Conservation (phyloP, 1,284 basidiomycete species). For the Blastosporella zonata region DNA sequence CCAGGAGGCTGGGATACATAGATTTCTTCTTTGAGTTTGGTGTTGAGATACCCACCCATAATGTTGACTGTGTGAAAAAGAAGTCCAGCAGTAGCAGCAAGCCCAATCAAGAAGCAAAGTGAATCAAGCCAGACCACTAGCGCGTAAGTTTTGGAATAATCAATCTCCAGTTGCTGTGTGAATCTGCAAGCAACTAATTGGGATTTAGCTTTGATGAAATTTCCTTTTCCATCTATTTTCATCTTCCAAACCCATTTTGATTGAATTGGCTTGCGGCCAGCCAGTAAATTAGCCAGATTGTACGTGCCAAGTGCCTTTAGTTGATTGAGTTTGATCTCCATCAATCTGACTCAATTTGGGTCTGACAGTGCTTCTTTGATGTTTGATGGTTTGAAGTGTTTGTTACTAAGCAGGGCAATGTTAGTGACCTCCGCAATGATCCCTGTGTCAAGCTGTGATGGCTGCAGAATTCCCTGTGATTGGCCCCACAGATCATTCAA, state of each 20-base stretch:
- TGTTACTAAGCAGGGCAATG: neutral
- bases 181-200: conserved; percentile 22
- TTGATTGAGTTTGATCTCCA: no score
- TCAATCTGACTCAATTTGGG: no score
- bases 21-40: conserved; percentile 27
- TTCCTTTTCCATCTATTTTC: conserved; percentile 1
- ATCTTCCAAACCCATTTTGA: conserved; percentile 7
- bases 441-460: neutral
- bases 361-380: no score
- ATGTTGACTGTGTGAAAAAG: conserved; percentile 32
- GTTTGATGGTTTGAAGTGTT: no score
- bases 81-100: conserved; percentile 8
- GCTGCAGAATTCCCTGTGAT: no score
- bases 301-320: no score
- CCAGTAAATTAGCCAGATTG: no score
- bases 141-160: conserved; percentile 38
- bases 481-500: no score
- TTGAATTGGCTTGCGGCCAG: neutral
- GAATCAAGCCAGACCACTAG: conserved; percentile 32
- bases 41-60: conserved; percentile 30
- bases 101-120: conserved; percentile 28
- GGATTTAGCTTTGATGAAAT: conserved; percentile 12
- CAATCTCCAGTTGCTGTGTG: conserved; percentile 24
- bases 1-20: conserved; percentile 32
- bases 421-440: neutral